Conservation (phyloP, 2,329 filamentous ascomycete species). For the Alternaria longipes region DNA sequence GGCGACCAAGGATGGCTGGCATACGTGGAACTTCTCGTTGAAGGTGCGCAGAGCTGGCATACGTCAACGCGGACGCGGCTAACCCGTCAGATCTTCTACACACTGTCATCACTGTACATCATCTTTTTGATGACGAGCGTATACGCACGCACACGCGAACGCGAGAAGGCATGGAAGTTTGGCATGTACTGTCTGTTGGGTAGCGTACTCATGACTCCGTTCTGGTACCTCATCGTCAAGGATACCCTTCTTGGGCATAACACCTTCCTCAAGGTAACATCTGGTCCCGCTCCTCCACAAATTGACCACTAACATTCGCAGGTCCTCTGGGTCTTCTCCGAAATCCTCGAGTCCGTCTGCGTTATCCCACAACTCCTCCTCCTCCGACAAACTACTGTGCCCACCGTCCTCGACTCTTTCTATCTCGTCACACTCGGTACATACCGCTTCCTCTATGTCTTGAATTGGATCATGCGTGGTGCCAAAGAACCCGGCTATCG, state of each 20-base stretch:
- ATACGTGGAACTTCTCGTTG: conserved; percentile 72
- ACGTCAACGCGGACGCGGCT: conserved; percentile 12
- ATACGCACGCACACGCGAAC: conserved; percentile 86
- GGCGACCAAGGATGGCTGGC: conserved; percentile 41
- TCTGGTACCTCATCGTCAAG: conserved; percentile 75
- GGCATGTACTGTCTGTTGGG: conserved; percentile 74
- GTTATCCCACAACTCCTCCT: conserved; percentile 91
- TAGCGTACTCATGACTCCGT: conserved; percentile 73
- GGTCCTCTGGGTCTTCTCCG: conserved; percentile 87
- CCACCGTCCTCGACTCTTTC: conserved; percentile 96
- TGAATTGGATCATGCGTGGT: conserved; percentile 86
- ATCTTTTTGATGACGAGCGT: conserved; percentile 86
- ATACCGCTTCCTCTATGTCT: conserved; percentile 87
- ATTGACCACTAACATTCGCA: conserved; percentile 48
- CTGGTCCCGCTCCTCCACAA: no score
- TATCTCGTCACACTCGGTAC: conserved; percentile 88
- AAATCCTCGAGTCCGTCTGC: conserved; percentile 90
- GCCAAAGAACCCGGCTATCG: conserved; percentile 66
- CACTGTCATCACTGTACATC: conserved; percentile 83
- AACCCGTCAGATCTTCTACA: conserved; percentile 73
- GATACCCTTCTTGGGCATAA: conserved; percentile 52
- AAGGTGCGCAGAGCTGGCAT: conserved; percentile 59
- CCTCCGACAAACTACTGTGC: conserved; percentile 91
- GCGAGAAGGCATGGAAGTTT: conserved; percentile 93
- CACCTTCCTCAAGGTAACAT: conserved; percentile 52